A percentile compares a stretch with the other conserved stretches of the same genome.
Conservation (phyloP, 192 early-diverging fungal genomes). For the Coemansia asiatica region DNA sequence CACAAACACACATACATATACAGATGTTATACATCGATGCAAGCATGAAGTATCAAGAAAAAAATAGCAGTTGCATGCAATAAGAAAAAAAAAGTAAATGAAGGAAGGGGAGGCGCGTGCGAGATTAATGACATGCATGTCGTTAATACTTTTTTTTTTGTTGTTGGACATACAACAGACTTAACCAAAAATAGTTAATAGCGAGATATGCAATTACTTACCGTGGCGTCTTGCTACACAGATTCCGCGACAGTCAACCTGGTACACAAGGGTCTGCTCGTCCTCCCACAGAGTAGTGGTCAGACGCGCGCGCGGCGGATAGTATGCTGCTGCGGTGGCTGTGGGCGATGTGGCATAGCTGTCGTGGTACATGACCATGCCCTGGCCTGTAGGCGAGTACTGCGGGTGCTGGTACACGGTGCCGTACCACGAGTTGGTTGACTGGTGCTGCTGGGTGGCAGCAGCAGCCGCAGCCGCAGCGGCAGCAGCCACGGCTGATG, state of each 20-base stretch:
- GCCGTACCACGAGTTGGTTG: conserved; percentile 42
- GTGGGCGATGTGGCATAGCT: conserved; percentile 47
- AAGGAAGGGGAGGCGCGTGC: conserved; percentile 17
- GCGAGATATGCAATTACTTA: conserved; percentile 33
- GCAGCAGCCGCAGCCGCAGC: conserved; percentile 44
- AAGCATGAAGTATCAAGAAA: background rate
- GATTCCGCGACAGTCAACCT: conserved; percentile 77
- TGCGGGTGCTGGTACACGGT: conserved; percentile 50
- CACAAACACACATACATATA: background rate
- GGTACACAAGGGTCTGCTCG: conserved; percentile 75
- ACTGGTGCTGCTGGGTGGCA: conserved; percentile 44
- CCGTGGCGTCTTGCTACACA: conserved; percentile 73
- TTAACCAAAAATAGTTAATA: background rate
- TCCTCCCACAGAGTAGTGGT: conserved; percentile 83
- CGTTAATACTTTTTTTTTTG: background rate
- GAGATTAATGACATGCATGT: conserved; percentile 15
- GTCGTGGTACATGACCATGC: conserved; percentile 56
- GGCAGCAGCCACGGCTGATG: conserved; percentile 21
- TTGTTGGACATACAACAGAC: background rate
- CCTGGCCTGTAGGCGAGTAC: conserved; percentile 48
- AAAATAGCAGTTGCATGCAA: conserved; percentile 3
- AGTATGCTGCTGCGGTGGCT: conserved; percentile 57
- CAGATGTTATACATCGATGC: background rate
- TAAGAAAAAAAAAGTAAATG: conserved; percentile 4
- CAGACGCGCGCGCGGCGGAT: conserved; percentile 48